Evolutionary conservation across 2,329 filamentous ascomycete genomes (phyloP).

Genomic region (Aspergillus sojae): DNA sequence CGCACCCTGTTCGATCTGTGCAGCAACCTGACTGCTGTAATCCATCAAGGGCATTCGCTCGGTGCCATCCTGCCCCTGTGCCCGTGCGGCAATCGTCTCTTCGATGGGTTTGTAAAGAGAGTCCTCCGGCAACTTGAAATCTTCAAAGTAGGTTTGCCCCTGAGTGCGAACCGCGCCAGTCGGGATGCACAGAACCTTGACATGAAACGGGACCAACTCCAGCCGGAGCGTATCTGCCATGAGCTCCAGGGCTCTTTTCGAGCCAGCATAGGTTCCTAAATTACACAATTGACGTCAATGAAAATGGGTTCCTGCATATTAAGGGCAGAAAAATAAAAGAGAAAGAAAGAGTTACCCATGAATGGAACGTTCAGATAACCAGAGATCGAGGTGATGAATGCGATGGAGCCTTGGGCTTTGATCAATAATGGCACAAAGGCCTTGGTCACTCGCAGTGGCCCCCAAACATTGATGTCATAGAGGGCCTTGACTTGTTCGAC

Average conservation of each 20-base stretch:
- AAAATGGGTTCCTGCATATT: too few species aligned
- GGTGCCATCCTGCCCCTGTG: constrained; percentile 14
- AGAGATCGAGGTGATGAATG: constrained; percentile 26
- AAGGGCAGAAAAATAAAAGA: too few species aligned
- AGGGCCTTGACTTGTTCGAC: constrained; percentile 32
- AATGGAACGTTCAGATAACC: constrained; percentile 30
- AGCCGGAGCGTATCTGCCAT: constrained; percentile 28
- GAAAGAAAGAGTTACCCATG: constrained; percentile 19
- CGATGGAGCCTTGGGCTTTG: constrained; percentile 21
- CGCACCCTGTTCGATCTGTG: constrained; percentile 11
- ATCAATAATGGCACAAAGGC: constrained; percentile 33
- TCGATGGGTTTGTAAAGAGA: constrained; percentile 27
- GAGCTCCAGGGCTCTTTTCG: constrained; percentile 26
- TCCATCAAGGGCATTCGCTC: constrained; percentile 2
- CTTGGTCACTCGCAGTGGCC: constrained; percentile 17
- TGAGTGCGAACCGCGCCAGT: constrained; percentile 23
- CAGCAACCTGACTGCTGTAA: constrained; percentile 16
- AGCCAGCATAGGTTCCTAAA: constrained; percentile 24
- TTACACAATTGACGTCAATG: neutral
- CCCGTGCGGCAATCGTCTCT: constrained; percentile 8
- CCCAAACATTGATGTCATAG: constrained; percentile 24
- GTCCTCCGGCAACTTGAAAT: constrained; percentile 19
- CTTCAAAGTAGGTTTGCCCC: constrained; percentile 20
- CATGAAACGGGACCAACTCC: constrained; percentile 25
- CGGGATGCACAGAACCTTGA: constrained; percentile 21